These are phyloP conservation scores for Metschnikowia hibisci DNA, from an alignment of 805 yeast species.

Conservation along the genomic window DNA sequence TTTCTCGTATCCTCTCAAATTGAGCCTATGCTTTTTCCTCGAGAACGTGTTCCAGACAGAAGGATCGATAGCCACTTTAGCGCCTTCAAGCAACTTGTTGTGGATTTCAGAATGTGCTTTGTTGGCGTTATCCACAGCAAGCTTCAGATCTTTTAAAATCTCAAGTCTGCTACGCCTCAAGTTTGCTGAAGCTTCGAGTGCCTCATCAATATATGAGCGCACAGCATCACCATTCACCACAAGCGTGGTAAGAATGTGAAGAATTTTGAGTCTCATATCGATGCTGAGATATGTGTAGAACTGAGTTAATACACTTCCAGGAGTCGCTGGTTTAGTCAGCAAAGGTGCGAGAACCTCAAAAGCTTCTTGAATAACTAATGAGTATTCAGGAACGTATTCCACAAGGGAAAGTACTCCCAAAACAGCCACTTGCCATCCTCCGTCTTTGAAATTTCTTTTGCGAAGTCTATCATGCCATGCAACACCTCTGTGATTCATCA, in stretches of 20 bases:
- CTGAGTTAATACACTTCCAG: conserved; percentile 45
- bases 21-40: conserved; percentile 24
- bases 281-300: conserved; percentile 54
- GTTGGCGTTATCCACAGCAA: conserved; percentile 48
- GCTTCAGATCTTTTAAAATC: conserved; percentile 55
- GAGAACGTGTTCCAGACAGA: conserved; percentile 12
- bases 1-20: conserved; percentile 36
- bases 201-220: conserved; percentile 61
- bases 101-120: conserved; percentile 23
- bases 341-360: conserved; percentile 56
- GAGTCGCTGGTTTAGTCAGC: conserved; percentile 43
- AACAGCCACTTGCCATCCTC: conserved; percentile 78
- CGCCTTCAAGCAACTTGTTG: conserved; percentile 19
- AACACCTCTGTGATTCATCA: conserved; percentile 53
- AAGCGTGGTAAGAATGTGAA: conserved; percentile 63
- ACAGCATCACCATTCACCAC: conserved; percentile 56
- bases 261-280: conserved; percentile 50
- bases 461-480: conserved; percentile 78
- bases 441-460: conserved; percentile 72
- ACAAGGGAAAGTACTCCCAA: conserved; percentile 67
- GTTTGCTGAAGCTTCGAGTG: conserved; percentile 59
- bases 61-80: conserved; percentile 6
- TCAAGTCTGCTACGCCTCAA: conserved; percentile 68
- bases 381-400: conserved; percentile 54
- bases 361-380: conserved; percentile 46